Evolutionary conservation across 805 yeast species (phyloP).

Genomic region (Candida sonorensis): DNA sequence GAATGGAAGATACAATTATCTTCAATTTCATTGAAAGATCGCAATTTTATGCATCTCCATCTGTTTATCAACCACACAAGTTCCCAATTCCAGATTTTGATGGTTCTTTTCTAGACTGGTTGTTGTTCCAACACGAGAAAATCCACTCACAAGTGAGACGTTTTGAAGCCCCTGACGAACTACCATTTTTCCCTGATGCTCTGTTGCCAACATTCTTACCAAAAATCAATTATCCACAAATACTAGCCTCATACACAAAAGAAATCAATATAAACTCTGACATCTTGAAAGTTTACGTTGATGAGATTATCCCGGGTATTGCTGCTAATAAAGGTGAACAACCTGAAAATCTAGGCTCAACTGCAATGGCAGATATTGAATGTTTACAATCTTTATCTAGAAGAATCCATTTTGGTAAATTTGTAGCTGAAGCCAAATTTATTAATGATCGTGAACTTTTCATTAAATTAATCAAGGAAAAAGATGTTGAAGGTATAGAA

Average conservation of each 20-base stretch:
- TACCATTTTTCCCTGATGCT: constrained; percentile 74
- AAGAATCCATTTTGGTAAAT: constrained; percentile 93
- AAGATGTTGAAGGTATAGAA: constrained; percentile 68
- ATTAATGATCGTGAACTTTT: constrained; percentile 57
- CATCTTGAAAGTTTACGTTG: constrained; percentile 62
- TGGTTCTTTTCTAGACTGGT: constrained; percentile 86
- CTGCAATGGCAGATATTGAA: constrained; percentile 79
- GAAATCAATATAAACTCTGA: constrained; percentile 70
- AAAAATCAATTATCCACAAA: constrained; percentile 61
- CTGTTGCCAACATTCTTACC: constrained; percentile 70
- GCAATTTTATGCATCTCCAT: constrained; percentile 70
- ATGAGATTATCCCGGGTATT: constrained; percentile 68
- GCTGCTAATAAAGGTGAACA: constrained; percentile 67
- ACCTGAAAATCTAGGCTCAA: constrained; percentile 80
- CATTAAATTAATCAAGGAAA: constrained; percentile 54
- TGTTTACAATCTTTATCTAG: constrained; percentile 83
- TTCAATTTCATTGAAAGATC: constrained; percentile 91
- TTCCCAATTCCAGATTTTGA: constrained; percentile 55
- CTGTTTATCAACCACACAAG: constrained; percentile 59
- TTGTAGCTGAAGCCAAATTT: constrained; percentile 95
- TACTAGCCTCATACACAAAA: constrained; percentile 66
- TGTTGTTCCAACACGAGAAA: constrained; percentile 66
- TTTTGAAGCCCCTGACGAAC: constrained; percentile 91
- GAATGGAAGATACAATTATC: constrained; percentile 96
- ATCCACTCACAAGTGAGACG: constrained; percentile 77